Conservation (phyloP, 805 yeast species). For the Saccharomycopsis lassenensis region DNA sequence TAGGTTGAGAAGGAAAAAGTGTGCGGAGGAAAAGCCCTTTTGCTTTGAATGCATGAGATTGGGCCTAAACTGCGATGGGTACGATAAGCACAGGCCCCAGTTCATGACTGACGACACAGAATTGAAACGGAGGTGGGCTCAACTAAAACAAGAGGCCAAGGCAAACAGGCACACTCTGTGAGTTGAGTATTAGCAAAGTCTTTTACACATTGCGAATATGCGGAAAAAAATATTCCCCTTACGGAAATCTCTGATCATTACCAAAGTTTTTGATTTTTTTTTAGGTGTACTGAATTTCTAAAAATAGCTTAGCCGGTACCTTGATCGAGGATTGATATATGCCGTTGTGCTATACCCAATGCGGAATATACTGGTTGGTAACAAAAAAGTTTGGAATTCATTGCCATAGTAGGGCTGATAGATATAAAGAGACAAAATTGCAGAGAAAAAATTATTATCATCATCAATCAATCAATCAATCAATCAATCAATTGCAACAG, state of each 20-base stretch:
- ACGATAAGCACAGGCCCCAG: slow-evolving; percentile 36
- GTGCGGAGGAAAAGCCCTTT: slow-evolving; percentile 53
- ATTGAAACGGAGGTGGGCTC: too few relatives aligned
- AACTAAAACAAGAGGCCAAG: slow-evolving; percentile 35
- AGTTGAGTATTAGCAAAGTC: slow-evolving; percentile 29
- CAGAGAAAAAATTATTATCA: too few relatives aligned
- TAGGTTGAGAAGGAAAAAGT: slow-evolving; percentile 58
- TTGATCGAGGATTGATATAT: background rate
- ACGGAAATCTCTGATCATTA: background rate
- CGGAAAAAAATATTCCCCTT: slow-evolving; percentile 4
- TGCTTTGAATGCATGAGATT: slow-evolving; percentile 50
- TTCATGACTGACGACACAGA: slow-evolving; percentile 39
- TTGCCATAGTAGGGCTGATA: background rate
- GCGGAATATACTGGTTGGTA: too few relatives aligned
- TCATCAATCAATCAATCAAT: background rate
- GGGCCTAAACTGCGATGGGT: slow-evolving; percentile 49
- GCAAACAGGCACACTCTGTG: slow-evolving; percentile 38
- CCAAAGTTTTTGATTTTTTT: background rate
- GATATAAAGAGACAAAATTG: too few relatives aligned
- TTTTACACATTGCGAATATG: slow-evolving; percentile 26
- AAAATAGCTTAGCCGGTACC: too few relatives aligned
- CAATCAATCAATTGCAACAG: background rate
- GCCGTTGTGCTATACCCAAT: background rate
- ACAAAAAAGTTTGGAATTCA: background rate
- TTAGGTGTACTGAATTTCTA: background rate